phyloP scores from a whole-genome alignment of 176 grass and related monocot species.

The Lolium perenne region DNA sequence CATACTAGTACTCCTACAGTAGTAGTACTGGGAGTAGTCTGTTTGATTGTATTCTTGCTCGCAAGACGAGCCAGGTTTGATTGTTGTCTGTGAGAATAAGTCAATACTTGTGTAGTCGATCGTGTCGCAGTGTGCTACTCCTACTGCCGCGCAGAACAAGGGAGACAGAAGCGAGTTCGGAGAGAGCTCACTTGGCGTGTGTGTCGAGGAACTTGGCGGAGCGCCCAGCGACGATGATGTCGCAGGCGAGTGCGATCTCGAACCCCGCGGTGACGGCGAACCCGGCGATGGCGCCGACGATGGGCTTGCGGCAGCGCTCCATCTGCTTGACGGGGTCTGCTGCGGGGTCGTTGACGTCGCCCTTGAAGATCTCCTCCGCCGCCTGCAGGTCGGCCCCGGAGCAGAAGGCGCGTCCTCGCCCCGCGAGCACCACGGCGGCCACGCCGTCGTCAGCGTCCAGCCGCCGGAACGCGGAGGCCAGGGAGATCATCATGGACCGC shows the following conservation, averaged over 20 bases:
- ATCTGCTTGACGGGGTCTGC: conserved; percentile 71
- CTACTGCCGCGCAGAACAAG: not conserved
- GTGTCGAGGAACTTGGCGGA: conserved; percentile 94
- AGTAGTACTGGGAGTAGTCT: no score
- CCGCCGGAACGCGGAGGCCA: conserved; percentile 64
- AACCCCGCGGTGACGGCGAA: conserved; percentile 91
- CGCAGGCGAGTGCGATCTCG: conserved; percentile 90
- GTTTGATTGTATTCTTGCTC: not conserved
- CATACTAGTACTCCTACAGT: no score
- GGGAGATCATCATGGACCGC: conserved; percentile 71
- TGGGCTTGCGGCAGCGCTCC: conserved; percentile 80
- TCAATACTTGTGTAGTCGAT: not conserved
- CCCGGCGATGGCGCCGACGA: conserved; percentile 77
- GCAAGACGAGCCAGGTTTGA: not conserved
- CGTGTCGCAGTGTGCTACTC: not conserved
- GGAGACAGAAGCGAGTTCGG: not conserved
- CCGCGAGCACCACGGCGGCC: conserved; percentile 67
- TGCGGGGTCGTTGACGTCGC: conserved; percentile 75
- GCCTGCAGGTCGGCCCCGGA: conserved; percentile 85
- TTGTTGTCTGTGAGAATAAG: not conserved
- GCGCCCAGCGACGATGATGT: conserved; percentile 72
- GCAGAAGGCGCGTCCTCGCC: conserved; percentile 82
- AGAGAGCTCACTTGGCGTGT: conserved; percentile 68
- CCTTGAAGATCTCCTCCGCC: conserved; percentile 93
- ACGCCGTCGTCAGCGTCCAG: conserved; percentile 71